Base-by-base conservation (phyloP, 176 grass and related monocot genomes). In the Ananas comosus region DNA sequence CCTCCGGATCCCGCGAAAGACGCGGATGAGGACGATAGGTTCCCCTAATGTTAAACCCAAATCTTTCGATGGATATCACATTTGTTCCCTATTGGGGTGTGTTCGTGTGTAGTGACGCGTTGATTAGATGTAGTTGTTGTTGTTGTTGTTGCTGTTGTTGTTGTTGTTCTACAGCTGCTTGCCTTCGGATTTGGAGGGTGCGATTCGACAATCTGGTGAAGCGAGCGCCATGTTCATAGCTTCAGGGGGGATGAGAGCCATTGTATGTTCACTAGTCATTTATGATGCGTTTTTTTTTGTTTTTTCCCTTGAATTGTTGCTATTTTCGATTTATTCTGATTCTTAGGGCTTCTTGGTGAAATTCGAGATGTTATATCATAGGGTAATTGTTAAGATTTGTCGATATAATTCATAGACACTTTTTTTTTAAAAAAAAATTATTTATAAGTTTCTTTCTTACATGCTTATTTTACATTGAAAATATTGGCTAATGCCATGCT, bases 191-290 rank as follows among this genome's bases (percentile, higher is more conserved):
- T 68, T 91, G 70, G 48, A 86, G 48, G 88, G 83, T 63, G 85
- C 88, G 71, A 91, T 91, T 64, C 73, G 78, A 58, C 88, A 91
- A 33, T 89, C 92, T 2, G 85, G 92, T 49, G 72, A 82, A 87
- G 78, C 92, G 29, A 87, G 83, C 72, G 88, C 88, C 1, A 80
- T 72, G 28, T 91, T 96, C 57, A 65, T 96, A 18, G 81, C 83
- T 72, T 76, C 88, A 6, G 85, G 83, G 42, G 92, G 85, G 72
- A 72, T 96, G 78, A 73, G 88, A 82, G 83, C 88, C 10, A 85
- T 89, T 23, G 88, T 88, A 85, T 17, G 85, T 77, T 74, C 33
- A 42, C 33, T 42, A 42, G 33, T 42, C 33, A 42, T 42, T 42
- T 42, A 0, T 42, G 56, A 19, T 9, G 9, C 2, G 21, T 61